Evolutionary conservation across 208 protist species (phyloP), one percentile per base, ranked within the genome.

Genomic region (Naegleria fowleri): DNA sequence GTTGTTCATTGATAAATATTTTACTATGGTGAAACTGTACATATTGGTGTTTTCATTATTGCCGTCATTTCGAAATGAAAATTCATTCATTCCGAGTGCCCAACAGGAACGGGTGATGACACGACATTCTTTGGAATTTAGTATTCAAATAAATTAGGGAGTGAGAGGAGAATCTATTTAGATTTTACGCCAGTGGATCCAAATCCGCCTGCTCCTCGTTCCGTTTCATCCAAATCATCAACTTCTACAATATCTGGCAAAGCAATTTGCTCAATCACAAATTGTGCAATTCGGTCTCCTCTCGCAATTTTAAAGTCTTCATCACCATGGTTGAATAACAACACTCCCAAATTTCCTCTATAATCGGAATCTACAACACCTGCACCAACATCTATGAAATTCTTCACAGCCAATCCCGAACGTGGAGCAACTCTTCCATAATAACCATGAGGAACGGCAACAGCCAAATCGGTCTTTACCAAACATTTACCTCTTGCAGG

Each of bases 351-450:
- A 43, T 91, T 79, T 40, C 67, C 58, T 76, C 91, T 55, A 90
- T 92, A 92, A 92, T 92, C 91, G n/a, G 13, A 40, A 59, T 92
- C 91, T 51, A 92, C 88, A 36, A 92, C 91, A 67, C 91, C 91
- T 43, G 91, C 91, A 43, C 91, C 91, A 58, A 38, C 25, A 48
- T 92, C 91, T 38, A 92, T 92, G 25, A 55, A 83, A 36, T 92
- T 16, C 41, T 92, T 92, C 0, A 29, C 79, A 38, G 91, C 88
- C 5, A 92, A 38, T 11, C 89, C 88, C 9, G 89, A 92, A 29
- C 91, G 67, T 38, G 91, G 88, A 19, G 91, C 91, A 83, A 92
- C 39, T 51, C 91, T 40, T 41, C 83, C 87, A 88, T 92, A 92
- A 76, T 79, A 38, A 39, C 67, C 90, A n/a, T 76, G 38, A 55